Evolutionary conservation across 2,329 filamentous ascomycete genomes (phyloP).

Genomic region (Claviceps purpurea): DNA sequence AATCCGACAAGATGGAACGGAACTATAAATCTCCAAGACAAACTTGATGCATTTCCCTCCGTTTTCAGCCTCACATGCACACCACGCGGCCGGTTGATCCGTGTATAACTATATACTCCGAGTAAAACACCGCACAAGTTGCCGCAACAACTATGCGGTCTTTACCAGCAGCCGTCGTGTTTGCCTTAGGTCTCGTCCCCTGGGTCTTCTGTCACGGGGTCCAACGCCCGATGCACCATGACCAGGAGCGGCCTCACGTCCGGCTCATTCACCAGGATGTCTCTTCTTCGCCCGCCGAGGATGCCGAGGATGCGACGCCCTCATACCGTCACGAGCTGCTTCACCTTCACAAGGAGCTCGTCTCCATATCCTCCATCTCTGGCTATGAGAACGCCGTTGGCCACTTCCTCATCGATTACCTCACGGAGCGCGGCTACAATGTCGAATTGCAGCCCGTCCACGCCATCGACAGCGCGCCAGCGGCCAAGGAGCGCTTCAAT

Average conservation of each 20-base stretch:
- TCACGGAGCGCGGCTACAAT: slow-evolving; percentile 35
- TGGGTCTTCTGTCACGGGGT: slow-evolving; percentile 5
- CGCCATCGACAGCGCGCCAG: slow-evolving; percentile 17
- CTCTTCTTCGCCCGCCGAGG: background rate
- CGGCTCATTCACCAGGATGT: background rate
- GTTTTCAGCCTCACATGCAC: too few relatives aligned
- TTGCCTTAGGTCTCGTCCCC: slow-evolving; percentile 3
- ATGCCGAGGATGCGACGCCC: slow-evolving; percentile 13
- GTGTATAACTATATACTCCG: background rate
- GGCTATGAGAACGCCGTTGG: slow-evolving; percentile 57
- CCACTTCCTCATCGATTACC: slow-evolving; percentile 52
- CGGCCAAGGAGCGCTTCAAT: slow-evolving; percentile 43
- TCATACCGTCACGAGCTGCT: slow-evolving; percentile 42
- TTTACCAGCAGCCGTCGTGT: slow-evolving; percentile 2
- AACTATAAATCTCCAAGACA: too few relatives aligned
- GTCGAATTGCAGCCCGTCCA: slow-evolving; percentile 28
- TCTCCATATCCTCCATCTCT: slow-evolving; percentile 59
- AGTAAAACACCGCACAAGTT: background rate
- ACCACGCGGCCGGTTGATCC: background rate
- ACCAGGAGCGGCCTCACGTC: background rate
- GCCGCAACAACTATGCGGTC: background rate
- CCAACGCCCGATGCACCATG: slow-evolving; percentile 4
- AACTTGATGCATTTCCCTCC: too few relatives aligned
- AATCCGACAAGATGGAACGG: too few relatives aligned
- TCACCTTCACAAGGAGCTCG: slow-evolving; percentile 60